Evolutionary conservation across 129 eudicot species (phyloP).

Genomic region (Smallanthus sonchifolius): DNA sequence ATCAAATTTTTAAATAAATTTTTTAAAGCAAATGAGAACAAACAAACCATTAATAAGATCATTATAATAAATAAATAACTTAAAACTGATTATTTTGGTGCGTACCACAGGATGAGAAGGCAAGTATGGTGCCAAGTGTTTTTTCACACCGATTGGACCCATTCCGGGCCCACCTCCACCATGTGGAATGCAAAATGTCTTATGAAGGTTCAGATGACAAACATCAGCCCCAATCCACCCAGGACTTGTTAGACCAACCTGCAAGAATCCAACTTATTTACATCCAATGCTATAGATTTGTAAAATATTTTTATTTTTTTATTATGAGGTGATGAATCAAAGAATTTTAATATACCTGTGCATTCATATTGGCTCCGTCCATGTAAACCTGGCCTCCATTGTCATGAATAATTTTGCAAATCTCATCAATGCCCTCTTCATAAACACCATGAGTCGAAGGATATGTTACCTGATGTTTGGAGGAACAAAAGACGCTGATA

Average conservation of each 20-base stretch:
- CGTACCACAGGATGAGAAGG: slow-evolving; percentile 99
- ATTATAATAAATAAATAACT: background rate
- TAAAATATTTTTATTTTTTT: background rate
- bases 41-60: background rate
- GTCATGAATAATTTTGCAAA: slow-evolving; percentile 88
- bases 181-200: slow-evolving; percentile 96
- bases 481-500: slow-evolving; percentile 17
- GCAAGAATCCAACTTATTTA: slow-evolving; percentile 19
- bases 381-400: slow-evolving; percentile 98
- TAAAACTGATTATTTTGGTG: background rate
- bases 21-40: background rate
- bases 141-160: slow-evolving; percentile 99
- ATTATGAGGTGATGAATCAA: background rate
- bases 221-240: slow-evolving; percentile 96
- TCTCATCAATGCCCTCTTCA: slow-evolving; percentile 97
- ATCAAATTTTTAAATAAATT: background rate
- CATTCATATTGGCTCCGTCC: slow-evolving; percentile 99
- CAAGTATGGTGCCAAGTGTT: slow-evolving; percentile 85
- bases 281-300: background rate
- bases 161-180: slow-evolving; percentile 99
- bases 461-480: slow-evolving; percentile 78
- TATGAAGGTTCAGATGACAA: slow-evolving; percentile 95
- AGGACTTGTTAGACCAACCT: slow-evolving; percentile 97
- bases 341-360: slow-evolving; percentile 51
- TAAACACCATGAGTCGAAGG: slow-evolving; percentile 99